Percentiles rank a stretch among this genome's conserved stretches.
Evolutionary conservation across 805 yeast species (phyloP).

Genomic region (Saturnispora halmiae): DNA sequence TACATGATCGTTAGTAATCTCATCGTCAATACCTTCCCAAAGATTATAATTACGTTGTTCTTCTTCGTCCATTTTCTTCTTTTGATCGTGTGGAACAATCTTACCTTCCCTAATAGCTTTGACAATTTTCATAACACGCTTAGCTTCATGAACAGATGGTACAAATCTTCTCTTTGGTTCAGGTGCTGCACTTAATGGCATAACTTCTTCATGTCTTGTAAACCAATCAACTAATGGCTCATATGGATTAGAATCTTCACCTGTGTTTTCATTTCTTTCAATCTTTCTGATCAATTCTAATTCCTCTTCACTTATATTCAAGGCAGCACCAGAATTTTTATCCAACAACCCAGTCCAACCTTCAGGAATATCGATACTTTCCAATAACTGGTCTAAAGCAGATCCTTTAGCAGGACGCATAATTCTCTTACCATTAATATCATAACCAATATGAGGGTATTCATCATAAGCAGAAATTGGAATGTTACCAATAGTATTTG

Average conservation of each 20-base stretch:
- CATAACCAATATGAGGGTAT: constrained; percentile 95
- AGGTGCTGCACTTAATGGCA: constrained; percentile 90
- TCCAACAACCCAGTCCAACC: constrained; percentile 98
- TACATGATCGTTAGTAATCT: constrained; percentile 58
- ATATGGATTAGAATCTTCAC: constrained; percentile 73
- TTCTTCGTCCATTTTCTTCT: constrained; percentile 41
- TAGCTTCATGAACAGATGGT: constrained; percentile 95
- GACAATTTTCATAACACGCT: constrained; percentile 92
- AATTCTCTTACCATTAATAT: constrained; percentile 93
- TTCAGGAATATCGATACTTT: constrained; percentile 87
- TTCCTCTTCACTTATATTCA: constrained; percentile 81
- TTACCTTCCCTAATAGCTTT: constrained; percentile 94
- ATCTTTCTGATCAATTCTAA: constrained; percentile 79
- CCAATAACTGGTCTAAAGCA: constrained; percentile 84
- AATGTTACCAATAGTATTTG: constrained; percentile 86
- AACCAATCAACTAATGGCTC: constrained; percentile 96
- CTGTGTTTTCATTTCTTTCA: constrained; percentile 77
- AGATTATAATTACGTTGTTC: constrained; percentile 52
- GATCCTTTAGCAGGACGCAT: constrained; percentile 98
- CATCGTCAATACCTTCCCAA: constrained; percentile 63
- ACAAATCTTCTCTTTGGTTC: constrained; percentile 97
- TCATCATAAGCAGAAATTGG: constrained; percentile 93
- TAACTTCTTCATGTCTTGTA: constrained; percentile 69
- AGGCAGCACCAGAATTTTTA: constrained; percentile 73
- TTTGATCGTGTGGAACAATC: constrained; percentile 65